Evolutionary conservation across 352 stramenopile genomes (phyloP), one percentile per base, ranked within the genome.

Genomic region (Thraustochytrium sp.): DNA sequence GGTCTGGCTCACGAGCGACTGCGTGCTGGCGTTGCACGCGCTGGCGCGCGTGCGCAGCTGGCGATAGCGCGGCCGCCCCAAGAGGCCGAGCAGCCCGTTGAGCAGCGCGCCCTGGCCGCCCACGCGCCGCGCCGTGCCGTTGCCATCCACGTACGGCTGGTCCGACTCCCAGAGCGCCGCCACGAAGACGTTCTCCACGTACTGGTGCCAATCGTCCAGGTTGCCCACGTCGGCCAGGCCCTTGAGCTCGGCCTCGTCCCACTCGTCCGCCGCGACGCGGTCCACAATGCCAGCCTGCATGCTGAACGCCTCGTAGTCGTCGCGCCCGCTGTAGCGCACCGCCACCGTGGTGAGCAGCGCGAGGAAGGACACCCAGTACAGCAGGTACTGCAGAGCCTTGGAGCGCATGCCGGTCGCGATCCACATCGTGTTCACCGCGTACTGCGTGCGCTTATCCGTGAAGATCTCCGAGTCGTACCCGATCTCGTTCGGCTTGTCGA

Each of bases 401-500:
- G 31, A 55, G 21, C 82, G 65, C 48, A 82, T 61, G 18, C 82
- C 78, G 23, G 53, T 80, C 16, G 48, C 34, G 51, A 86, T 82
- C 78, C 82, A 88, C 23, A 82, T 56, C 26, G 87, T 86, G 21
- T 72, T 26, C 8, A 88, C 85, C 18, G 84, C 82, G 53, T 82
- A n/a, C 48, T 85, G 80, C 9, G 68, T 82, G 48, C 80, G 48
- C 31, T 61, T 59, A 26, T 73, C 64, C 44, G 26, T 84, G 73
- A 85, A 85, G 37, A 82, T 73, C n/a, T 84, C 48, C 38, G 51
- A 59, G 21, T 59, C 73, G 51, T 73, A 82, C 5, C 64, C 68
- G 11, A 84, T 56, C 72, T 84, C 65, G 34, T 82, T 85, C 11
- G 80, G 46, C 4, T 38, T 42, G 34, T 82, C 63, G 13, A 85